These are phyloP conservation scores for Colletotrichum coccodes DNA, from an alignment of 2,329 filamentous ascomycete species.

Conservation along the genomic window DNA sequence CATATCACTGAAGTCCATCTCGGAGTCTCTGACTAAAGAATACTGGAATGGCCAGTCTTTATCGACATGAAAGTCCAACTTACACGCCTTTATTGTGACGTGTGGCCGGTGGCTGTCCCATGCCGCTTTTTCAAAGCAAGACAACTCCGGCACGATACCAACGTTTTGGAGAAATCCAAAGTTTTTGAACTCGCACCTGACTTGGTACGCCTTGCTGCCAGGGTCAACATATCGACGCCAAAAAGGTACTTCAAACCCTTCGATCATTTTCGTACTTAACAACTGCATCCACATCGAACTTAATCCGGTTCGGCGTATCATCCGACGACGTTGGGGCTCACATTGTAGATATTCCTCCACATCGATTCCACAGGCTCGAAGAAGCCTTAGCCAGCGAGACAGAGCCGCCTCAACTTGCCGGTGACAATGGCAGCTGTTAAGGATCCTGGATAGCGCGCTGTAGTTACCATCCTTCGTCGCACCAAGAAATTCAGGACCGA, in stretches of 20 bases:
- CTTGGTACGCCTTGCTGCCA: neutral
- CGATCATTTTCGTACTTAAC: neutral
- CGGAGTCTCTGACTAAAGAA: neutral
- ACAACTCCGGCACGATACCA: fast-evolving
- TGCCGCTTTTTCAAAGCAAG: no score
- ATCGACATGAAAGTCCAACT: fast-evolving
- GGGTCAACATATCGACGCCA: neutral
- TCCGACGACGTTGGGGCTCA: no score
- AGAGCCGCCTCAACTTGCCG: neutral
- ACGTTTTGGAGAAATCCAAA: neutral
- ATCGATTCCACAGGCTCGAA: neutral
- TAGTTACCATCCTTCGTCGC: no score
- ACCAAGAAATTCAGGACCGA: neutral
- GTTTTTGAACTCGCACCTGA: neutral
- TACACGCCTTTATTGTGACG: neutral
- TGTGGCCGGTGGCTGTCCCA: neutral
- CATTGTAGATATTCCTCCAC: neutral
- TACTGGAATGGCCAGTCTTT: neutral
- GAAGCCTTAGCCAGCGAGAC: neutral
- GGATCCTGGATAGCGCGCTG: neutral
- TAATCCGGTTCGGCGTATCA: no score
- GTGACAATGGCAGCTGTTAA: fast-evolving
- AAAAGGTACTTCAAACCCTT: neutral
- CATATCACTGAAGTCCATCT: neutral
- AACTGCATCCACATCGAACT: neutral